Base-by-base conservation (phyloP, 495 filamentous ascomycete species). In the Trichoderma orchidacearum region DNA sequence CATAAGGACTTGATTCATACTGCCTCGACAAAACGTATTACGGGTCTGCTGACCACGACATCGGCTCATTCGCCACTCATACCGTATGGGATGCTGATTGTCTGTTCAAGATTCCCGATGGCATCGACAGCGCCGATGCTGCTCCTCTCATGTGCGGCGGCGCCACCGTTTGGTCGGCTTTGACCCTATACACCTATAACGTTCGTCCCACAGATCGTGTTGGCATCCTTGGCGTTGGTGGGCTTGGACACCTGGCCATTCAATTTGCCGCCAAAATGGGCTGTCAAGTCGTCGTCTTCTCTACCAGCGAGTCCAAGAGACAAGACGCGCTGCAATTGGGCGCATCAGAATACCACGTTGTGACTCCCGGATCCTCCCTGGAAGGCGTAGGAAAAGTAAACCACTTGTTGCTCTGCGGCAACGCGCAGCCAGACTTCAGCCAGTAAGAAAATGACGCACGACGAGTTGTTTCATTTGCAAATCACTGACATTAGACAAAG, bases 241-340 rank as follows among this genome's bases (percentile, higher is more conserved):
- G 83, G 0, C 67, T 85, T 0, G 83, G 82, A 0, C 82, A 85
- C 61, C 61, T 85, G 51, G 83, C 82, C 1, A 82, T 86, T 45
- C 80, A 84, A 56, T 85, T 83, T 52, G 80, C 79, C 21, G 68
- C 72, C 5, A 80, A 82, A 63, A 79, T 80, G 77, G 82, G 82
- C 1, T 82, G 79, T 57, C 61, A 80, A n/a, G 81, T 84, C 0
- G 70, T 83, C 7, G 81, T 82, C 0, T 81, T 85, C 63, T 79
- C 74, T 3, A 66, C 71, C 4, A 78, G 73, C 0, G 78, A 82
- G 23, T 70, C 56, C 57, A 85, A 85, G 68, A 78, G 75, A 51
- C 72, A 78, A 1, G 80, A 84, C 55, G 81, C 81, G 0, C 57
- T 72, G 60, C 62, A 69, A 41, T 60, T 84, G 17, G 81, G 81